These are phyloP conservation scores for Suillus decipiens DNA, from an alignment of 768 basidiomycete species.

Conservation along the genomic window DNA sequence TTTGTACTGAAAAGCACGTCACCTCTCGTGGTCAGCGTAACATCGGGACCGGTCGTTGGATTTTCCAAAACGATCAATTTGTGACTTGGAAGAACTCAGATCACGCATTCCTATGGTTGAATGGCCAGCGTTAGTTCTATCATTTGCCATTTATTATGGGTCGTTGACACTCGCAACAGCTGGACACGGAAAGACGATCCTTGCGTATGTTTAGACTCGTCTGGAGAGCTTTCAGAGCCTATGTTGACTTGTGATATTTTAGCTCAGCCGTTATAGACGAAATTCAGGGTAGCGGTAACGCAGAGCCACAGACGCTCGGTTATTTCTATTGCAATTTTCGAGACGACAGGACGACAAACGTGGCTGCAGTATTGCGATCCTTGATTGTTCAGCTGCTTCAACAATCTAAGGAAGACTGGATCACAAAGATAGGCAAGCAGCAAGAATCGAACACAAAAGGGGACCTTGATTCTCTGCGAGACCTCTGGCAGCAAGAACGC, in stretches of 20 bases:
- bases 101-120: background rate
- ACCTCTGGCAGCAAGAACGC: background rate
- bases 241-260: background rate
- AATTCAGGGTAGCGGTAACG: background rate
- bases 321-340: conserved; percentile 28
- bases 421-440: background rate
- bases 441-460: background rate
- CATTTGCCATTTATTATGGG: background rate
- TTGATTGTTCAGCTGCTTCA: conserved; percentile 19
- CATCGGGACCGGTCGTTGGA: background rate
- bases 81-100: background rate
- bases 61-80: background rate
- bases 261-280: conserved; percentile 7
- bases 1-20: background rate
- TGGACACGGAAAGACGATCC: background rate
- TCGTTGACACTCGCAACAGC: background rate
- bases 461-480: background rate
- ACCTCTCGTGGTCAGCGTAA: background rate
- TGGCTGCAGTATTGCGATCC: conserved; percentile 18
- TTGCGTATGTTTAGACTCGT: background rate
- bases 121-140: background rate
- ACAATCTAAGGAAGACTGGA: background rate
- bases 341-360: conserved; percentile 11
- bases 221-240: background rate
- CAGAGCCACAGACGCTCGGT: conserved; percentile 7